These are phyloP conservation scores for Plectosphaerella cucumerina DNA, from an alignment of 2,329 filamentous ascomycete species.

Conservation along the genomic window DNA sequence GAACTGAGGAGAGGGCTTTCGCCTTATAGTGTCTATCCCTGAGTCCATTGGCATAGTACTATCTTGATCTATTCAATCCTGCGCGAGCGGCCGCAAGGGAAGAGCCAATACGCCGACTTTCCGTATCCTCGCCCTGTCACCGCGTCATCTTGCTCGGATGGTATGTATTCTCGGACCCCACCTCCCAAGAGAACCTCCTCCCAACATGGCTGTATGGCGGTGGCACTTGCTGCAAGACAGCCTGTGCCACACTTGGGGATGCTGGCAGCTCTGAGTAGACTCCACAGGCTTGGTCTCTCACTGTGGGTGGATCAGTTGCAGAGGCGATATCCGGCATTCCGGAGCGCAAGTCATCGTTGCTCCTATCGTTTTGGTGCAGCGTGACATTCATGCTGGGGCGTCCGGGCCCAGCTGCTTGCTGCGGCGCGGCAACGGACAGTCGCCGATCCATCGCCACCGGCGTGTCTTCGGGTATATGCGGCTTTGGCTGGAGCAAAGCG, in stretches of 20 bases:
- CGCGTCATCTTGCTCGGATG: not conserved
- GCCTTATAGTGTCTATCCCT: too few relatives aligned
- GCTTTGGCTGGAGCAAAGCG: not conserved
- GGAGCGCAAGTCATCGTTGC: not conserved
- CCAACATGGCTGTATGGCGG: not conserved
- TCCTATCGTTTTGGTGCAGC: not conserved
- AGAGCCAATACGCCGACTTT: too few relatives aligned
- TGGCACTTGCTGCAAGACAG: not conserved
- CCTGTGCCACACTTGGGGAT: not conserved
- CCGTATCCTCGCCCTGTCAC: too few relatives aligned
- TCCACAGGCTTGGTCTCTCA: too few relatives aligned
- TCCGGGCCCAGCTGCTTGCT: not conserved
- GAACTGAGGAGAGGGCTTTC: too few relatives aligned
- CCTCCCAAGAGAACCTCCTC: not conserved
- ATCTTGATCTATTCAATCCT: too few relatives aligned
- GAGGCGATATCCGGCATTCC: not conserved
- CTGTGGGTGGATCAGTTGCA: not conserved
- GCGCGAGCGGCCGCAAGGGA: too few relatives aligned
- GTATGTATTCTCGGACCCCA: not conserved
- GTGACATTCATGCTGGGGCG: not conserved
- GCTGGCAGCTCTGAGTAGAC: not conserved
- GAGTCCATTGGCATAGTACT: too few relatives aligned
- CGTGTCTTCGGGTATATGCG: not conserved
- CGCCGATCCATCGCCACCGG: not conserved
- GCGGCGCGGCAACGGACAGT: not conserved